phyloP scores from a whole-genome alignment of 2,329 filamentous ascomycete genomes.

The Aspergillus sp. region DNA sequence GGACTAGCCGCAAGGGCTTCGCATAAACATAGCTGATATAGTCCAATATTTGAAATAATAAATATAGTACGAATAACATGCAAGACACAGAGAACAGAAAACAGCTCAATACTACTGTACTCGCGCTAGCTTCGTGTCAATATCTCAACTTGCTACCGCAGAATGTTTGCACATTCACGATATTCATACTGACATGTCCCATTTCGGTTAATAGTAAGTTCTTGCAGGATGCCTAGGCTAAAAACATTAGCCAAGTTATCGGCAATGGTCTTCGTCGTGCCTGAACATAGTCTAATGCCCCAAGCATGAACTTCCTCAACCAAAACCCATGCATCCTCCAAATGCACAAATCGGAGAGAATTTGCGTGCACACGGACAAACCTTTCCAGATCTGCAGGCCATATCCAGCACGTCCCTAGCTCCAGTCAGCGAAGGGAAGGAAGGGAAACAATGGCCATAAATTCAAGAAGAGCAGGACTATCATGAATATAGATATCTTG shows the following conservation, averaged over 20 bases:
- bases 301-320: constrained; percentile 2
- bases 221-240: background rate
- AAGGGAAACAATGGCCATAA: constrained; percentile 2
- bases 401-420: constrained; percentile 7
- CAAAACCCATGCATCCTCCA: constrained; percentile 4
- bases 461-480: constrained; percentile 5
- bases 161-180: background rate
- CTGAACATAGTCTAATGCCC: background rate
- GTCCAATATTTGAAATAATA: too few relatives aligned
- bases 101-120: too few relatives aligned
- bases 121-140: too few relatives aligned
- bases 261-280: background rate
- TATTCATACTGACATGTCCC: background rate
- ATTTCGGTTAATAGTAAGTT: background rate
- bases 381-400: constrained; percentile 1
- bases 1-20: too few relatives aligned
- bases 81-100: too few relatives aligned
- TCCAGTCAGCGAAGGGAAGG: constrained; percentile 4
- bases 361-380: constrained; percentile 2
- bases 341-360: constrained; percentile 2
- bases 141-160: background rate
- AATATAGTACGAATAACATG: too few relatives aligned
- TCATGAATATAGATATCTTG: constrained; percentile 2
- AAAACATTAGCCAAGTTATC: background rate
- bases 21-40: too few relatives aligned